Evolutionary conservation across 2,329 filamentous ascomycete genomes (phyloP).

Genomic region (Calonectria fujianensis): DNA sequence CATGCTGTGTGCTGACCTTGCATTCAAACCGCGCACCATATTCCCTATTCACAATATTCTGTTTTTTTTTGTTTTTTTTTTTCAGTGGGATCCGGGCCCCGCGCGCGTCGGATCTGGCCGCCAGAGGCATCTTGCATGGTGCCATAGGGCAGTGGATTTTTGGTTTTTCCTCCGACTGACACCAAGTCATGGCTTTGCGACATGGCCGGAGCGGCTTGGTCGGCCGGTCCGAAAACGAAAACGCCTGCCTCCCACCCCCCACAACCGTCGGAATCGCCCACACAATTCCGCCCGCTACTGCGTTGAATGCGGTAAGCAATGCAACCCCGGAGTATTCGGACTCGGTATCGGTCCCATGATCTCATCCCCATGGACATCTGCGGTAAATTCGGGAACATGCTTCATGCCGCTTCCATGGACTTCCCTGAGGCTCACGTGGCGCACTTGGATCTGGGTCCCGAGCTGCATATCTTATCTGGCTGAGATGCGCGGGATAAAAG

Average conservation of each 20-base stretch:
- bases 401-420: slow-evolving; percentile 26
- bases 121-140: slow-evolving; percentile 16
- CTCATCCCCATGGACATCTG: slow-evolving; percentile 9
- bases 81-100: slow-evolving; percentile 7
- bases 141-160: slow-evolving; percentile 17
- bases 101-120: slow-evolving; percentile 37
- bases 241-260: slow-evolving; percentile 43
- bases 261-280: slow-evolving; percentile 21
- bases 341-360: slow-evolving; percentile 25
- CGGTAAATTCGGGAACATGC: slow-evolving; percentile 12
- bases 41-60: neutral
- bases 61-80: neutral
- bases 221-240: slow-evolving; percentile 52
- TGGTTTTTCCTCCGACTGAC: slow-evolving; percentile 14
- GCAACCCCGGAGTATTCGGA: slow-evolving; percentile 22
- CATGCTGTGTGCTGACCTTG: slow-evolving; percentile 18
- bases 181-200: slow-evolving; percentile 1
- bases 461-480: slow-evolving; percentile 23
- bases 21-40: neutral
- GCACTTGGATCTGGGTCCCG: slow-evolving; percentile 6
- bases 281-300: slow-evolving; percentile 17
- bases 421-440: slow-evolving; percentile 20
- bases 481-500: slow-evolving; percentile 24
- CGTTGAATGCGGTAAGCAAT: neutral
- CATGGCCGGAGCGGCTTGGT: slow-evolving; percentile 20